A percentile compares a stretch with the other conserved stretches of the same genome.
Evolutionary conservation across 148 eudicot genomes (phyloP).

Genomic region (Chenopodium formosanum): DNA sequence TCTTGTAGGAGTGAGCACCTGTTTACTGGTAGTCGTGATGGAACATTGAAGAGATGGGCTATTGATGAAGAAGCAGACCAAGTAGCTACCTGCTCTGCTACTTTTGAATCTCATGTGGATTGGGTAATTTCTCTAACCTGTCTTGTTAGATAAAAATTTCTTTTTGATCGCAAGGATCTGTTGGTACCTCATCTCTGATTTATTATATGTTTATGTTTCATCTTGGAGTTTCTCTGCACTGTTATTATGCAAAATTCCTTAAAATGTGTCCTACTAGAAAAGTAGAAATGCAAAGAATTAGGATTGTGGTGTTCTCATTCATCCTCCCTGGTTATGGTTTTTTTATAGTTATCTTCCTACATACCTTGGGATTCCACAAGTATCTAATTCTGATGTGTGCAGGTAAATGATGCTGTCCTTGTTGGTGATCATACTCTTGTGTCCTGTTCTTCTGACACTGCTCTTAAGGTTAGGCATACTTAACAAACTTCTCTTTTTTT

Average conservation of each 20-base stretch:
- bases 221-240: too few species aligned
- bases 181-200: neutral
- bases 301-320: neutral
- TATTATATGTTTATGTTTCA: neutral
- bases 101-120: conserved; percentile 94
- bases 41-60: conserved; percentile 89
- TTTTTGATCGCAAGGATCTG: neutral
- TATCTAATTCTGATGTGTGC: conserved; percentile 25
- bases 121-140: conserved; percentile 55
- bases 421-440: conserved; percentile 80
- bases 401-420: conserved; percentile 93
- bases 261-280: neutral
- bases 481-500: neutral
- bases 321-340: neutral
- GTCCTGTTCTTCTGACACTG: conserved; percentile 93
- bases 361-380: neutral
- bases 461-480: conserved; percentile 63
- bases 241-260: neutral
- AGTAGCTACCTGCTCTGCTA: conserved; percentile 68
- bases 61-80: conserved; percentile 43
- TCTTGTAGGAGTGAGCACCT: conserved; percentile 48
- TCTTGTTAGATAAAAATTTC: neutral
- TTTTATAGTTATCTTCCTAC: neutral
- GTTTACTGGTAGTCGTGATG: conserved; percentile 93
- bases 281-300: neutral